Conservation (phyloP, 2,329 filamentous ascomycete species). For the Aspergillus latus region DNA sequence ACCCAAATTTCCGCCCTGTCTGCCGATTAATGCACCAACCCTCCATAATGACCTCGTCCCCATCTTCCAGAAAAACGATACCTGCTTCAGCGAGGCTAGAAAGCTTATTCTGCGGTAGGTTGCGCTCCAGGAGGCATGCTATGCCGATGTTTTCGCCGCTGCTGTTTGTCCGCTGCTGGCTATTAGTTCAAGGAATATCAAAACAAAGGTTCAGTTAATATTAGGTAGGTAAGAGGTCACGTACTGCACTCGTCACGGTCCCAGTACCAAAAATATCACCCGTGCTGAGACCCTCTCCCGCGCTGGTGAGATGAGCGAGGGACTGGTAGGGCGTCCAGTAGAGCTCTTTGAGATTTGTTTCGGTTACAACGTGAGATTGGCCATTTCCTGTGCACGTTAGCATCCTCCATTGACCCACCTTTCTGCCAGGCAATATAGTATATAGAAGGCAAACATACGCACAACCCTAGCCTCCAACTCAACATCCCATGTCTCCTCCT, state of each 20-base stretch:
- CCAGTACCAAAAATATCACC: constrained; percentile 31
- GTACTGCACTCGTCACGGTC: constrained; percentile 24
- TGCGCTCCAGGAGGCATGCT: constrained; percentile 18
- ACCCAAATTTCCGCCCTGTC: constrained; percentile 14
- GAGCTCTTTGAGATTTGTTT: constrained; percentile 26
- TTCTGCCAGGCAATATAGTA: too few species aligned
- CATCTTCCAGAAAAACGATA: constrained; percentile 15
- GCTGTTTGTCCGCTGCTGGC: constrained; percentile 5
- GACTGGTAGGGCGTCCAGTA: constrained; percentile 31
- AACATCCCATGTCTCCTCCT: constrained; percentile 13
- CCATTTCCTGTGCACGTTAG: constrained; percentile 22
- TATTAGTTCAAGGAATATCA: background rate
- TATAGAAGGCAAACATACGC: constrained; percentile 1
- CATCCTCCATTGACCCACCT: too few species aligned
- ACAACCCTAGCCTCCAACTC: constrained; percentile 15
- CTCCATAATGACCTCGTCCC: constrained; percentile 19
- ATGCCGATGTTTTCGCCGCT: constrained; percentile 17
- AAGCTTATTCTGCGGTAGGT: constrained; percentile 8
- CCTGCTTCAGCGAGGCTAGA: background rate
- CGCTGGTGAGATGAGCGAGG: constrained; percentile 23
- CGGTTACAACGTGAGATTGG: constrained; percentile 19
- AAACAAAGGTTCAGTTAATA: too few species aligned
- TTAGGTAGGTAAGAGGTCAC: background rate
- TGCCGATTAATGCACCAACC: constrained; percentile 17
- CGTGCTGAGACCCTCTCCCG: constrained; percentile 23